Base-by-base conservation (phyloP, 75 land plant species). In the Cupressus sempervirens region DNA sequence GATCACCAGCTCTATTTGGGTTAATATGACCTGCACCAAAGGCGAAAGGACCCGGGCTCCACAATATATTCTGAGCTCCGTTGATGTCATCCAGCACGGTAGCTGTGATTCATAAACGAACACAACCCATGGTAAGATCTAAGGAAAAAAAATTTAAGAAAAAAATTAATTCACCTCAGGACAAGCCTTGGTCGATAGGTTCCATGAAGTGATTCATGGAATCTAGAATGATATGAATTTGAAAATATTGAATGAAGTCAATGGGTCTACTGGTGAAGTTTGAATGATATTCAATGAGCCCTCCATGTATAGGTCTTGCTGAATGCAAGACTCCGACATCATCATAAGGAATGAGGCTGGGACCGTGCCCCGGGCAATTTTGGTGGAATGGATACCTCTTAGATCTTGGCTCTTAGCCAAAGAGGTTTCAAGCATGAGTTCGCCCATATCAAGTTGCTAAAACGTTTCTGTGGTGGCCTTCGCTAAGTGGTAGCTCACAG, bases 1-100 rank as follows among this genome's bases (percentile, higher is more conserved):
- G 95, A 65, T 91, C 65, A 72, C 86, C 72, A 29, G 94, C 94
- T 6, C 65, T 56, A 73, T 84, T 88, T 12, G 95, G 95, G n/a
- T 87, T 36, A 14, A 94, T 67, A 62, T 94, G 91, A 3, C 95
- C 95, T 16, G 91, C 65, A 7, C 95, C 95, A 81, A 87, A 92
- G 56, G 45, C 87, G 50, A 92, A 94, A 4, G 92, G 92, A 18
- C 53, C 84, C 2, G 94, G 90, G 20, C 53, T 67, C 18, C 12
- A 30, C 14, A n/a, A 80, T 15, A 67, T 82, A 38, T 92, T 84
- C 45, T 4, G 15, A 18, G 89, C 82, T 26, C 75, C 18, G 20
- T 53, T 29, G 8, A 30, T 52, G 85, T 92, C 89, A 86, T 91
- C 90, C 45, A 40, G n/a, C 13, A 70, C 77, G 46, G 76, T 83